phyloP scores from a whole-genome alignment of 2,329 filamentous ascomycete species.

The Colletotrichum paranaense region DNA sequence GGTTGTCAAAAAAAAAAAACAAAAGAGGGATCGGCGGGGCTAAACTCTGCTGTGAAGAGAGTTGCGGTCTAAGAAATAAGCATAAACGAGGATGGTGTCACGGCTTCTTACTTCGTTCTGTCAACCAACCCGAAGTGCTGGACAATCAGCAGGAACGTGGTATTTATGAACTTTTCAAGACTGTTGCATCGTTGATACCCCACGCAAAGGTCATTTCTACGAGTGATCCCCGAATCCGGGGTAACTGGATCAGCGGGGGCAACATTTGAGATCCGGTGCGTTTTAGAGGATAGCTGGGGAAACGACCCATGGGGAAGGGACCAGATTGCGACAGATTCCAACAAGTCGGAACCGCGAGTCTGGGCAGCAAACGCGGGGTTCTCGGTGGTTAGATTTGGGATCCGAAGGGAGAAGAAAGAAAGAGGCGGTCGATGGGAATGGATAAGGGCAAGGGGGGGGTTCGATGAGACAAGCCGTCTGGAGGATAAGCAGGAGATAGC shows the following conservation, averaged over 20 bases:
- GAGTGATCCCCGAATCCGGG: slow-evolving; percentile 19
- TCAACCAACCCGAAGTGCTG: not conserved
- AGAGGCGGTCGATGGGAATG: slow-evolving; percentile 15
- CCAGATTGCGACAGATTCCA: not conserved
- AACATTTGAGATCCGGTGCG: slow-evolving; percentile 29
- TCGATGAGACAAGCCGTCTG: not conserved
- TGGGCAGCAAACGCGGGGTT: slow-evolving; percentile 10
- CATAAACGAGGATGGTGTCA: slow-evolving; percentile 15
- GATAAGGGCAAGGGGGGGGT: slow-evolving; percentile 8
- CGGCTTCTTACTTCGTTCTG: not conserved
- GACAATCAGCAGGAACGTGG: slow-evolving; percentile 8
- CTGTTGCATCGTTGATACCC: not conserved
- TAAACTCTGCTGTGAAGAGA: not conserved
- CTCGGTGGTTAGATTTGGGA: slow-evolving; percentile 10
- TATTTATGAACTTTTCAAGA: slow-evolving; percentile 25
- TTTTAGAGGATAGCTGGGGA: slow-evolving; percentile 2
- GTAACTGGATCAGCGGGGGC: slow-evolving; percentile 21
- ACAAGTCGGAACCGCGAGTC: not conserved
- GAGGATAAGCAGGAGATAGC: not conserved
- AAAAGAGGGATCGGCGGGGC: not conserved
- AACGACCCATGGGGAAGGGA: not conserved
- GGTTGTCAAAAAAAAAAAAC: not conserved
- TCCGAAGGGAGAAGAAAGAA: slow-evolving; percentile 8
- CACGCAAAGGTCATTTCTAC: not conserved
- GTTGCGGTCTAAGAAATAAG: slow-evolving; percentile 12